Evolutionary conservation across 2,329 filamentous ascomycete species (phyloP).

Genomic region (Ilyonectria robusta): DNA sequence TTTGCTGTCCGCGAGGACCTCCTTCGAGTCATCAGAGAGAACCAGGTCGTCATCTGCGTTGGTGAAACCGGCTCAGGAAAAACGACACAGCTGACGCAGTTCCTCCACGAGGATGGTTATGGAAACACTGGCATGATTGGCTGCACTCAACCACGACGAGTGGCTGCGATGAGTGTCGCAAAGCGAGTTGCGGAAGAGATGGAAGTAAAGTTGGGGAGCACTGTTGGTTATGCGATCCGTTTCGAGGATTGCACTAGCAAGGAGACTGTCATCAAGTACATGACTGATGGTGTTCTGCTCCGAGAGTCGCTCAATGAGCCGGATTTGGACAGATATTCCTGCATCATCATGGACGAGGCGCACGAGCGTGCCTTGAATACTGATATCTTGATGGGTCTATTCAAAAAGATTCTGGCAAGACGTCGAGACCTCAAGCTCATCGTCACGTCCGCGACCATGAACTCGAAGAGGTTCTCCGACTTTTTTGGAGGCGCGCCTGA

Average conservation of each 20-base stretch:
- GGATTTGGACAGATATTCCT: constrained; percentile 95
- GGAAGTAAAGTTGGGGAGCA: constrained; percentile 89
- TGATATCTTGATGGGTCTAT: constrained; percentile 95
- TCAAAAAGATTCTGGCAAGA: constrained; percentile 95
- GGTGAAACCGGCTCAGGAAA: constrained; percentile 98
- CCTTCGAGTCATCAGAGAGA: constrained; percentile 91
- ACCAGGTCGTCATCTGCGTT: constrained; percentile 96
- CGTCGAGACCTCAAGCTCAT: constrained; percentile 95
- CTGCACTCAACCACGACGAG: constrained; percentile 95
- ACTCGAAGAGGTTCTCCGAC: constrained; percentile 93
- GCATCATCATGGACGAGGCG: constrained; percentile 99
- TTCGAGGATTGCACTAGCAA: constrained; percentile 99
- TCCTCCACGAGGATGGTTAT: constrained; percentile 95
- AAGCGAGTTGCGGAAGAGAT: constrained; percentile 99
- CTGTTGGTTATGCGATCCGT: constrained; percentile 96
- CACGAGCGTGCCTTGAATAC: constrained; percentile 98
- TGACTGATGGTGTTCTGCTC: constrained; percentile 96
- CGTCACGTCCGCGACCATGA: constrained; percentile 99
- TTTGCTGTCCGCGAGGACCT: constrained; percentile 97
- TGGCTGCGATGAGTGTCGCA: constrained; percentile 98
- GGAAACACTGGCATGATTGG: constrained; percentile 90
- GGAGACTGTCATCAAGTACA: constrained; percentile 97
- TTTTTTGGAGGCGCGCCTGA: constrained; percentile 98
- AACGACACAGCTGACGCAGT: constrained; percentile 97
- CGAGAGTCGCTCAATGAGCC: constrained; percentile 93